Percentiles rank a stretch among this genome's conserved stretches.
Evolutionary conservation across 2,329 filamentous ascomycete species (phyloP).

Genomic region (Orbilia brochopaga): DNA sequence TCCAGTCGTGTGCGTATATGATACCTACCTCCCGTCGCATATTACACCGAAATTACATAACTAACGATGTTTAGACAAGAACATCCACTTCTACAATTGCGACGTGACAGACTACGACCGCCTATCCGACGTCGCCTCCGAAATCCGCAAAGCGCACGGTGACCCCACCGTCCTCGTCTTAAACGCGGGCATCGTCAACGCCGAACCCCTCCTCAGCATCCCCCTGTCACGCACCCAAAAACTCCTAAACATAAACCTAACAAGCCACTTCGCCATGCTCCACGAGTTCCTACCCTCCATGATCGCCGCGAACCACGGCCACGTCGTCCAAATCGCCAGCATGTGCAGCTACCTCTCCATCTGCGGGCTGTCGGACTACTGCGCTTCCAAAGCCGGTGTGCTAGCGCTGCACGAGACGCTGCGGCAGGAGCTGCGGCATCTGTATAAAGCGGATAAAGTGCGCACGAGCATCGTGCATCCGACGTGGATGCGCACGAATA

Average conservation of each 20-base stretch:
- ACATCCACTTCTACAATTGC: constrained; percentile 36
- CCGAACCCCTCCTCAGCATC: constrained; percentile 17
- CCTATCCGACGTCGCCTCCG: constrained; percentile 54
- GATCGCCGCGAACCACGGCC: constrained; percentile 70
- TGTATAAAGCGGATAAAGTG: constrained; percentile 68
- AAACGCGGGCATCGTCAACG: constrained; percentile 59
- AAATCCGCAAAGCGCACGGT: constrained; percentile 56
- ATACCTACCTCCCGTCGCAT: not conserved
- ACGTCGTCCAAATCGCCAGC: constrained; percentile 72
- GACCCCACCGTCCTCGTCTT: constrained; percentile 58
- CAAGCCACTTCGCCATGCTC: constrained; percentile 70
- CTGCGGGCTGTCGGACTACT: constrained; percentile 72
- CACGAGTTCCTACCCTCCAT: constrained; percentile 72
- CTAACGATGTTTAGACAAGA: constrained; percentile 18
- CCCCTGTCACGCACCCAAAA: constrained; percentile 29
- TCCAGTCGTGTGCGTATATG: constrained; percentile 22
- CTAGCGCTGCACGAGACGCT: constrained; percentile 72
- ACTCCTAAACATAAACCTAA: constrained; percentile 70
- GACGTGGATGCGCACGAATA: constrained; percentile 66
- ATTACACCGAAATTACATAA: too few relatives aligned
- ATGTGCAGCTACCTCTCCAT: constrained; percentile 67
- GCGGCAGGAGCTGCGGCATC: constrained; percentile 64
- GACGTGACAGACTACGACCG: constrained; percentile 31
- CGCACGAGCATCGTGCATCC: constrained; percentile 70
- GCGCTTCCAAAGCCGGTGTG: constrained; percentile 70